Evolutionary conservation across 176 grass and related monocot genomes (phyloP).

Genomic region (Eragrostis curvula): DNA sequence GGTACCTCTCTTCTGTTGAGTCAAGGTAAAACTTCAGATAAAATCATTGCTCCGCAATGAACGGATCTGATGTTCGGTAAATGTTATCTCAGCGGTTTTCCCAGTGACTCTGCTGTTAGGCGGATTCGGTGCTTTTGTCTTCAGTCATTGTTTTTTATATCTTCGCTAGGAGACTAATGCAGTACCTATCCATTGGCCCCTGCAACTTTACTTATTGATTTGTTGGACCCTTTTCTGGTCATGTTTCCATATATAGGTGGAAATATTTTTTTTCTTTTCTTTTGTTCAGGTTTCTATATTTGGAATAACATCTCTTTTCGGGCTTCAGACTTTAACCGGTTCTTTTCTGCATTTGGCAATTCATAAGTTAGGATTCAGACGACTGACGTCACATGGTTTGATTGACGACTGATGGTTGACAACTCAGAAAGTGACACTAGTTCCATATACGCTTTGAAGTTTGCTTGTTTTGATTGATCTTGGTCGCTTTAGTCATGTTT

Average conservation of each 20-base stretch:
- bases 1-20: background rate
- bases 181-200: background rate
- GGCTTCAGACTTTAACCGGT: background rate
- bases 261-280: too few species aligned
- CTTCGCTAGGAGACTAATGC: background rate
- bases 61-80: background rate
- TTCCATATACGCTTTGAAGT: background rate
- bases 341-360: slow-evolving; percentile 27
- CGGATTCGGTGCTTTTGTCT: too few species aligned
- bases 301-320: slow-evolving; percentile 7
- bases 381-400: background rate
- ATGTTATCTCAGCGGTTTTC: slow-evolving; percentile 22
- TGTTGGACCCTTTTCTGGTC: background rate
- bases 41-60: background rate
- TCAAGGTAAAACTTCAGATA: background rate
- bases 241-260: too few species aligned
- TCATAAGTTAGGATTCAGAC: background rate
- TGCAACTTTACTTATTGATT: background rate
- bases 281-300: background rate
- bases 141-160: background rate
- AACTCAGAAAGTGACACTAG: background rate
- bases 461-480: slow-evolving; percentile 10
- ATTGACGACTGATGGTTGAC: background rate
- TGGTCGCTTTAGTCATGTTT: background rate
- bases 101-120: too few species aligned